Evolutionary conservation across 2,329 filamentous ascomycete genomes (phyloP), one percentile per base, ranked within the genome.

Genomic region (Ophiostoma perfectum): DNA sequence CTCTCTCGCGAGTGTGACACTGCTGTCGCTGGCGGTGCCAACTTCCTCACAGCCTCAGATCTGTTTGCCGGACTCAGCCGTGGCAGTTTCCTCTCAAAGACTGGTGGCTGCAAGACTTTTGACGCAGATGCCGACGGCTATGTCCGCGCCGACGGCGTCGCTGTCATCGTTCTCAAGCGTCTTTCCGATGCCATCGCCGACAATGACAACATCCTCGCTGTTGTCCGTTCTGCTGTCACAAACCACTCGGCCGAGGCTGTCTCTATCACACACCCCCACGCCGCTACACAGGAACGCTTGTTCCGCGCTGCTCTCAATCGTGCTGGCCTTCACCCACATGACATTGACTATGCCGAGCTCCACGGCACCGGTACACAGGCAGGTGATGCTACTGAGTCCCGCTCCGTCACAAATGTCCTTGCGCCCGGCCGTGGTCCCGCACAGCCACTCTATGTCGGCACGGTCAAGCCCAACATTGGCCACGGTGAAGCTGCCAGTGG

Each of bases 321-420:
- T 60, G 88, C 90, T 58, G 88, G 89, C 69, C 84, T 95, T 27
- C 88, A 93, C 74, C 90, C 91, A 1, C 83, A 87, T 66, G 90
- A 93, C 71, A 84, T 96, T 65, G 88, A 88, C 77, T 96, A 94
- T 74, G 88, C 96, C 8, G 92, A 96, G 78, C 92, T 95, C 88
- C 92, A 96, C 76, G 92, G 91, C 12, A 96, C 92, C 3, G 92
- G 92, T 41, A 96, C 91, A 0, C 91, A 95, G 77, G 91, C 90
- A 45, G 92, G 91, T 70, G 92, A 96, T 74, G 88, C 87, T 7
- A 90, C 87, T 4, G 93, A 97, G 76, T 93, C 94, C 89, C 82
- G 86, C 1, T 92, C 89, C 0, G 90, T 96, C 65, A 86, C 88
- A 2, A 78, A 81, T 64, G 78, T 82, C 8, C 84, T 82, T 71